A percentile compares a stretch with the other conserved stretches of the same genome.
These are phyloP conservation scores for Candida quercuum DNA, from an alignment of 805 yeast species.

Conservation along the genomic window DNA sequence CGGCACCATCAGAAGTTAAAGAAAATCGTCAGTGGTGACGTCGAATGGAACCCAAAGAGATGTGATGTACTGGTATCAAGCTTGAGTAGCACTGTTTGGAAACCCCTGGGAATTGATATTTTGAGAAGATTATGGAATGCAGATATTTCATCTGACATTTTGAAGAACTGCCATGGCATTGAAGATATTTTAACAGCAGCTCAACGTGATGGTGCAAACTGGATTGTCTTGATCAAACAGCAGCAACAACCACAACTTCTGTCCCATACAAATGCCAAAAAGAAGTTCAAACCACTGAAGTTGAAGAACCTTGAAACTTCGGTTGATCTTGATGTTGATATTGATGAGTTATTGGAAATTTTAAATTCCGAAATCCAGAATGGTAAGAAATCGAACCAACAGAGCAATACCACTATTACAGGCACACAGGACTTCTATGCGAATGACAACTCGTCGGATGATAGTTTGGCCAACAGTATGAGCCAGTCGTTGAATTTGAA, in stretches of 20 bases:
- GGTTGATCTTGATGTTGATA: conserved; percentile 67
- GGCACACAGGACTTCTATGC: conserved; percentile 3
- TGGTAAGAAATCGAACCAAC: conserved; percentile 7
- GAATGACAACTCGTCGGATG: conserved; percentile 18
- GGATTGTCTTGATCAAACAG: conserved; percentile 77
- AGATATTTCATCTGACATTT: conserved; percentile 75
- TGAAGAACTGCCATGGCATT: conserved; percentile 37
- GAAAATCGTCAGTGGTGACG: conserved; percentile 28
- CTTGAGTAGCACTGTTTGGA: conserved; percentile 49
- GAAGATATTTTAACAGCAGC: conserved; percentile 70
- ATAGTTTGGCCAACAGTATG: conserved; percentile 20
- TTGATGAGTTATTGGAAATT: conserved; percentile 54
- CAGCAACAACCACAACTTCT: conserved; percentile 29
- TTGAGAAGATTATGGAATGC: conserved; percentile 64
- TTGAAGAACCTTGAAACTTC: conserved; percentile 58
- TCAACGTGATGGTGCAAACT: conserved; percentile 60
- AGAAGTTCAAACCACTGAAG: conserved; percentile 70
- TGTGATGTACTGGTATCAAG: conserved; percentile 82
- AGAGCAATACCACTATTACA: neutral
- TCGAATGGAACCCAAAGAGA: conserved; percentile 51
- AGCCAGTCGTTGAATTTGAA: conserved; percentile 24
- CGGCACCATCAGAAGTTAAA: conserved; percentile 26
- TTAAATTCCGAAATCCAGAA: conserved; percentile 27
- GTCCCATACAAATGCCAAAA: conserved; percentile 32
- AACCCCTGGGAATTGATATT: conserved; percentile 58